Percentiles rank a stretch among this genome's conserved stretches.
Evolutionary conservation across 257 asterid species (phyloP).

Genomic region (Hygrophila difformis): DNA sequence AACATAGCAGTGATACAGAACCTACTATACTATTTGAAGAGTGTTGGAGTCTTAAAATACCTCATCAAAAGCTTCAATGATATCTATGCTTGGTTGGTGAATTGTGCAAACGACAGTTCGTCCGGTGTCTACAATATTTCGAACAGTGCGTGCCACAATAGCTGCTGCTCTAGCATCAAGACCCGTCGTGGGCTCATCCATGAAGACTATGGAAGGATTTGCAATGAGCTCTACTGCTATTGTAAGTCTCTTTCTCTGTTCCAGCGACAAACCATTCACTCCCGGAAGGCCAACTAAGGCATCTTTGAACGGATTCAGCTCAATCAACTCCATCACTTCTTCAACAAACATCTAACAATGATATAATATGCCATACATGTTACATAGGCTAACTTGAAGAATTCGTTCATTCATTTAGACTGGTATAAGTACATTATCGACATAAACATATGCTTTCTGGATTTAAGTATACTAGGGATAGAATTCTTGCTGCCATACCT

Average conservation of each 20-base stretch:
- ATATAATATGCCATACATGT: too few relatives aligned
- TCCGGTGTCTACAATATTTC: not conserved
- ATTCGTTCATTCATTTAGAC: too few relatives aligned
- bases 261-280: slow-evolving; percentile 29
- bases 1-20: not conserved
- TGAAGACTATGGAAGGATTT: too few relatives aligned
- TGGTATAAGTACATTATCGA: too few relatives aligned
- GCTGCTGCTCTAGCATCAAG: slow-evolving; percentile 6
- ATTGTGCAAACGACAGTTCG: not conserved
- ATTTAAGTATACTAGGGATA: too few relatives aligned
- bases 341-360: slow-evolving; percentile 58
- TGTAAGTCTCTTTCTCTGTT: not conserved
- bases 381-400: too few relatives aligned
- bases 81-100: not conserved
- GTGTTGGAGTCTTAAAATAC: not conserved
- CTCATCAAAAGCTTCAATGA: slow-evolving; percentile 6
- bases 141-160: not conserved
- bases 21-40: not conserved
- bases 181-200: not conserved
- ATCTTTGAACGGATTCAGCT: slow-evolving; percentile 33
- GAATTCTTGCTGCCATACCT: too few relatives aligned
- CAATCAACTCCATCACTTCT: slow-evolving; percentile 67
- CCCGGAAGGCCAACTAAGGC: slow-evolving; percentile 64
- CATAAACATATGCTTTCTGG: too few relatives aligned
- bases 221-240: too few relatives aligned